These are phyloP conservation scores for Phlyctochytrium arcticum DNA, from an alignment of 192 early-diverging fungal genomes.

Conservation along the genomic window DNA sequence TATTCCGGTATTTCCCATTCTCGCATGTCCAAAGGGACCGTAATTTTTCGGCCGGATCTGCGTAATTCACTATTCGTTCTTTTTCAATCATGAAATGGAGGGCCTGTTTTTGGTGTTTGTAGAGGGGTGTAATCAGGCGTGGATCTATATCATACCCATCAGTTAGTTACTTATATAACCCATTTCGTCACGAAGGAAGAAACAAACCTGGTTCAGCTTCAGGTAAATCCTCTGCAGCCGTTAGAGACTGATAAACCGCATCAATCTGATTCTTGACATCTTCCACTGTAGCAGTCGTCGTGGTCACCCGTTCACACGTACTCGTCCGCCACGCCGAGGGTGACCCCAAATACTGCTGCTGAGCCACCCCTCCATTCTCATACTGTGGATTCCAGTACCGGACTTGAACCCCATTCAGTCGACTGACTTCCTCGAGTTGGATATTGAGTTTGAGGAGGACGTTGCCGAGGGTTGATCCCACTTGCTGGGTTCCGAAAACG, in stretches of 20 bases:
- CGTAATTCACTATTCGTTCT: conserved; percentile 62
- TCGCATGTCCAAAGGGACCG: conserved; percentile 36
- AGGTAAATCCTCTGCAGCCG: conserved; percentile 41
- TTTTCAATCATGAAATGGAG: conserved; percentile 74
- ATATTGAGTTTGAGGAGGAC: conserved; percentile 13
- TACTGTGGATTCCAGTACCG: conserved; percentile 31
- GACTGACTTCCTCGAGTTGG: conserved; percentile 7
- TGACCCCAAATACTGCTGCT: background rate
- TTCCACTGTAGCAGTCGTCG: conserved; percentile 6
- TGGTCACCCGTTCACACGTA: background rate
- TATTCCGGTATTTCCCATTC: conserved; percentile 39
- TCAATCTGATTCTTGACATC: conserved; percentile 49
- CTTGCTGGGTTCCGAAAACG: conserved; percentile 13
- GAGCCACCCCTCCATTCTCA: background rate
- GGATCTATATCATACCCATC: conserved; percentile 21
- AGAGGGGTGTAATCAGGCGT: conserved; percentile 52
- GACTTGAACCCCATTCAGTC: background rate
- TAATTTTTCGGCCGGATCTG: background rate
- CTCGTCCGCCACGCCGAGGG: background rate
- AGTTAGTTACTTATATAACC: background rate
- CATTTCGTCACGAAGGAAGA: background rate
- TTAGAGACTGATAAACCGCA: conserved; percentile 55
- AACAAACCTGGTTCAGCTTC: conserved; percentile 56
- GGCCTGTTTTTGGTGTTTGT: conserved; percentile 80
- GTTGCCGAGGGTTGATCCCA: conserved; percentile 11